Percentiles rank a stretch among this genome's conserved stretches.
These are phyloP conservation scores for Melaleuca alternifolia DNA, from an alignment of 345 rosid genomes.

Conservation along the genomic window DNA sequence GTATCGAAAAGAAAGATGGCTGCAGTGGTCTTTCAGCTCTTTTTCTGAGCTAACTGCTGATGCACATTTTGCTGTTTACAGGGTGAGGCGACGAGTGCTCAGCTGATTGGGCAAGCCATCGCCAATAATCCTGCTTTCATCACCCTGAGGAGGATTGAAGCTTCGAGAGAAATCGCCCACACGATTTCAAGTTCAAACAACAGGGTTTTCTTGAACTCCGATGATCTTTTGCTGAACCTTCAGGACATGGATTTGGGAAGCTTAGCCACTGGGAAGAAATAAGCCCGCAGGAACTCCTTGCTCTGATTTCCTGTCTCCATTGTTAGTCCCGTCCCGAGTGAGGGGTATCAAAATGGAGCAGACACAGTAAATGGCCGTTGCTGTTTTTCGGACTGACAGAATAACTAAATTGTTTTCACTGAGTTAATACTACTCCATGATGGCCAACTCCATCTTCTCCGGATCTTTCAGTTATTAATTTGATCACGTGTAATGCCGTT, in stretches of 20 bases:
- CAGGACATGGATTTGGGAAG: conserved; percentile 50
- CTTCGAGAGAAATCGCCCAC: conserved; percentile 84
- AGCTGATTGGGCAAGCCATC: conserved; percentile 89
- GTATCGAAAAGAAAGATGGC: background rate
- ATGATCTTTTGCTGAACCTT: conserved; percentile 74
- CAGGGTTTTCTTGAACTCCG: conserved; percentile 65
- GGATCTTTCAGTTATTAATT: background rate
- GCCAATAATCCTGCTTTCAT: conserved; percentile 89
- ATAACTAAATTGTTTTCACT: background rate
- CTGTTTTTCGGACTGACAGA: background rate
- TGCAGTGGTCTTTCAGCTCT: background rate
- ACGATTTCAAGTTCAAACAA: conserved; percentile 63
- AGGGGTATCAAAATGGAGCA: background rate
- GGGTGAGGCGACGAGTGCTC: conserved; percentile 95
- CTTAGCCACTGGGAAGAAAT: conserved; percentile 14
- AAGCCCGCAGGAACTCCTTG: background rate
- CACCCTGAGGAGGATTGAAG: conserved; percentile 89
- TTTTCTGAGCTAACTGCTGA: background rate
- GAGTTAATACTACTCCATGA: background rate
- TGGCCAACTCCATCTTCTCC: background rate
- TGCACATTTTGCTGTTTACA: conserved; percentile 6
- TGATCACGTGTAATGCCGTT: background rate
- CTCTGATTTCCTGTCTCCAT: background rate
- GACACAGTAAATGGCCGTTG: background rate
- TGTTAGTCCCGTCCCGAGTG: background rate